Conservation (phyloP, 2,329 filamentous ascomycete species). For the Thielaviopsis musarum region DNA sequence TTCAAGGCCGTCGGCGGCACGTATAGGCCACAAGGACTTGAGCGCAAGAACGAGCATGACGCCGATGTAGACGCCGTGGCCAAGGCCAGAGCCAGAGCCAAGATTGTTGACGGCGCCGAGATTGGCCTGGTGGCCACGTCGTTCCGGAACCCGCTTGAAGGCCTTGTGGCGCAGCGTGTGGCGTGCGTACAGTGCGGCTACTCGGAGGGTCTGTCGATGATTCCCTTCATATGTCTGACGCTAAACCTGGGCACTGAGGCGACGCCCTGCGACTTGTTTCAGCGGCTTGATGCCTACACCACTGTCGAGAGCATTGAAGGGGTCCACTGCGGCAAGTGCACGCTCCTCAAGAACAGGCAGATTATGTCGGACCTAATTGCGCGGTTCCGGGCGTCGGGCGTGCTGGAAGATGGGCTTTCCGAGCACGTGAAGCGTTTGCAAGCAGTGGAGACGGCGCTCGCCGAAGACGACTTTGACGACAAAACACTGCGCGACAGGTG, state of each 20-base stretch:
- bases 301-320: conserved; percentile 72
- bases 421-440: conserved; percentile 39
- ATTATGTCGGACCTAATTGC: conserved; percentile 30
- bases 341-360: conserved; percentile 43
- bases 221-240: conserved; percentile 86
- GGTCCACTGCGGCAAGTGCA: conserved; percentile 85
- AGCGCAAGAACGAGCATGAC: conserved; percentile 20
- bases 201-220: conserved; percentile 76
- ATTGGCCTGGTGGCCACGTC: conserved; percentile 22
- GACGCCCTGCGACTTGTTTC: conserved; percentile 50
- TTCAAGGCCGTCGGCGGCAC: conserved; percentile 24
- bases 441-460: conserved; percentile 52
- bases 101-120: conserved; percentile 23
- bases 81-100: conserved; percentile 21
- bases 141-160: conserved; percentile 66
- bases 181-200: conserved; percentile 74
- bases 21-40: not conserved
- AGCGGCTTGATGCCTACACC: conserved; percentile 72
- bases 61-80: conserved; percentile 24
- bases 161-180: conserved; percentile 72
- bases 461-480: conserved; percentile 66
- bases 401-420: conserved; percentile 32
- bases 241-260: conserved; percentile 55
- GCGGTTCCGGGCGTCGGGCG: conserved; percentile 10
- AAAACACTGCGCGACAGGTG: conserved; percentile 45